Evolutionary conservation across 768 basidiomycete genomes (phyloP).

Genomic region (Dacryopinax spathularia): DNA sequence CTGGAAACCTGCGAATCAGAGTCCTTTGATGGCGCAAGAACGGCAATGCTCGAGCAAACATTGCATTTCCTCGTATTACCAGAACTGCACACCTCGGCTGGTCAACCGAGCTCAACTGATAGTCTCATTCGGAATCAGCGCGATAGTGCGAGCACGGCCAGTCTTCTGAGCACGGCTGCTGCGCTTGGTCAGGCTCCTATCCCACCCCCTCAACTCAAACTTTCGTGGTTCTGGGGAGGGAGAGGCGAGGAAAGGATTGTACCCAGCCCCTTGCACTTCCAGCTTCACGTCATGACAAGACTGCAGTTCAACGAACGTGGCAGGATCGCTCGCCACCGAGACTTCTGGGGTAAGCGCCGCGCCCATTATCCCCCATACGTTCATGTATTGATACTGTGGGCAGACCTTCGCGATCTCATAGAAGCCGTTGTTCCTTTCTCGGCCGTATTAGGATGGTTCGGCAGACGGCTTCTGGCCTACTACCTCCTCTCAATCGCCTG

Average conservation of each 20-base stretch:
- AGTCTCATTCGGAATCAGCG: conserved; percentile 16
- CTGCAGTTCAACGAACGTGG: conserved; percentile 71
- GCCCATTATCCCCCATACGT: too few species aligned
- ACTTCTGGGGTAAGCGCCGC: conserved; percentile 41
- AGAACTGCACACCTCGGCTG: conserved; percentile 39
- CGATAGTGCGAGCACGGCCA: conserved; percentile 13
- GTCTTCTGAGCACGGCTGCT: conserved; percentile 16
- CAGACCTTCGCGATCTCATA: neutral
- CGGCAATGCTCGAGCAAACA: conserved; percentile 64
- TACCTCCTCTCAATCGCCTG: neutral
- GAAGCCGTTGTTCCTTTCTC: neutral
- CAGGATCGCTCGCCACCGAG: conserved; percentile 64
- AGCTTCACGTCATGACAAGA: conserved; percentile 55
- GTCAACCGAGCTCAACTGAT: conserved; percentile 15
- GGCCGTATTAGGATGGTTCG: neutral
- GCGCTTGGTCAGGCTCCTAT: conserved; percentile 10
- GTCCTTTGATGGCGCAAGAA: conserved; percentile 63
- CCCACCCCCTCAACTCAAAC: conserved; percentile 31
- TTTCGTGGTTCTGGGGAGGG: conserved; percentile 43
- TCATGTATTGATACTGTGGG: neutral
- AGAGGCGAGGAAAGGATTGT: conserved; percentile 19
- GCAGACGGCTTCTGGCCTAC: neutral
- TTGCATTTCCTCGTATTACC: conserved; percentile 64
- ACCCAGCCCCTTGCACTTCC: conserved; percentile 59
- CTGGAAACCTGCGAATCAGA: conserved; percentile 65